Evolutionary conservation across 495 filamentous ascomycete species (phyloP).

Genomic region (Penicillium silybi): DNA sequence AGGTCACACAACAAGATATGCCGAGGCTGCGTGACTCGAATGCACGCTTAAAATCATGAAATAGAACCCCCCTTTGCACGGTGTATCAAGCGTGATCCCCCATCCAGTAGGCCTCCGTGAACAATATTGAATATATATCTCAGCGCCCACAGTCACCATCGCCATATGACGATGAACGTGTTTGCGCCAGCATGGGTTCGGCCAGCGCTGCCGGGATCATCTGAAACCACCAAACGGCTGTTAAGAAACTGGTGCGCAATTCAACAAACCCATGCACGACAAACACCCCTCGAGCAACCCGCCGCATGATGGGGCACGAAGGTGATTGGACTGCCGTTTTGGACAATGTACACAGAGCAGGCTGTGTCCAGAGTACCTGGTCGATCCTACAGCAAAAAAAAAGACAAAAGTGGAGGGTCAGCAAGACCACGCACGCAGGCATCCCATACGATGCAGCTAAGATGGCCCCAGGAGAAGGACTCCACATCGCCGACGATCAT

Average conservation of each 20-base stretch:
- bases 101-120: not conserved
- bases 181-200: constrained; percentile 3
- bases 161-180: constrained; percentile 9
- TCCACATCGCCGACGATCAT: constrained; percentile 17
- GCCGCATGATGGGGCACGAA: not conserved
- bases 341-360: not conserved
- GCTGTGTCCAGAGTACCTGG: not conserved
- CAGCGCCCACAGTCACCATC: not conserved
- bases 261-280: not conserved
- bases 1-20: not conserved
- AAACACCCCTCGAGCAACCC: constrained; percentile 8
- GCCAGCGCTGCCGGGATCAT: not conserved
- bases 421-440: not conserved
- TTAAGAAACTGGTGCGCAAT: not conserved
- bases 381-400: not conserved
- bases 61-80: not conserved
- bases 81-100: not conserved
- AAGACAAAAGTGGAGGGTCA: not conserved
- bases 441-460: too few relatives aligned
- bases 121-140: not conserved
- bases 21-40: not conserved
- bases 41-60: too few relatives aligned
- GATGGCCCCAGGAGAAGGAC: constrained; percentile 9
- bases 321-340: not conserved
- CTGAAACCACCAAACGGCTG: constrained; percentile 16